Base-by-base conservation (phyloP, 768 basidiomycete genomes). In the Pulveroboletus sp. region DNA sequence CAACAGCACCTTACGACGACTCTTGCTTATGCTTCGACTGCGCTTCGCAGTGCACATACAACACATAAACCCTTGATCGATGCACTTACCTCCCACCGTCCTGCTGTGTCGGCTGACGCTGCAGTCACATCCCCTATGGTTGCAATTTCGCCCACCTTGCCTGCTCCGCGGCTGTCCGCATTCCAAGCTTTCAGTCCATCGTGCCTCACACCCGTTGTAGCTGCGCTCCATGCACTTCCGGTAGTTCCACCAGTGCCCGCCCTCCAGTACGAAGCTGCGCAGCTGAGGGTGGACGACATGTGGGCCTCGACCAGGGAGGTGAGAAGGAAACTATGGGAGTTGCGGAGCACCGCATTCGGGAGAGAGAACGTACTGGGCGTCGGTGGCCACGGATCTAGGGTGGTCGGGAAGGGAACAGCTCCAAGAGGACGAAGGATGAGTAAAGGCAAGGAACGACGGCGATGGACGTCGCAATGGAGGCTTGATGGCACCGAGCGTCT, bases 301-400 rank as follows among this genome's bases (percentile, higher is more conserved):
- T 87, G 85, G 85, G 77, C 79, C 47, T 76, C 77, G 38, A 84
- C 83, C 1, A 73, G 71, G 33, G 76, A 79, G 17, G 76, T 80
- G 17, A 75, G 87, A 21, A 76, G 73, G 47, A 81, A 85, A 51
- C 80, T 86, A 12, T 72, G 87, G 59, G 78, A 71, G 45, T 60
- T 88, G 57, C 79, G 87, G 35, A 80, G 83, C 49, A 78, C 80
- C 53, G 82, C 85, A 27, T 87, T 88, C 57, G 86, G 85, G 75
- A 75, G 46, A 78, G 81, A 39, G 73, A 76, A 39, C 62, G 80
- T 51, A 59, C 24, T 77, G 5, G 52, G 58, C 12, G 68, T 83
- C 50, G 45, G 54, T 38, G 54, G 52, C 18, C 37, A 39, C 1
- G 52, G 54, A 21, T 30, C 47, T 5, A 31, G 81, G 82, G 65